A percentile compares a stretch with the other conserved stretches of the same genome.
These are phyloP conservation scores for Myxozyma neglecta DNA, from an alignment of 805 yeast species.

Conservation along the genomic window DNA sequence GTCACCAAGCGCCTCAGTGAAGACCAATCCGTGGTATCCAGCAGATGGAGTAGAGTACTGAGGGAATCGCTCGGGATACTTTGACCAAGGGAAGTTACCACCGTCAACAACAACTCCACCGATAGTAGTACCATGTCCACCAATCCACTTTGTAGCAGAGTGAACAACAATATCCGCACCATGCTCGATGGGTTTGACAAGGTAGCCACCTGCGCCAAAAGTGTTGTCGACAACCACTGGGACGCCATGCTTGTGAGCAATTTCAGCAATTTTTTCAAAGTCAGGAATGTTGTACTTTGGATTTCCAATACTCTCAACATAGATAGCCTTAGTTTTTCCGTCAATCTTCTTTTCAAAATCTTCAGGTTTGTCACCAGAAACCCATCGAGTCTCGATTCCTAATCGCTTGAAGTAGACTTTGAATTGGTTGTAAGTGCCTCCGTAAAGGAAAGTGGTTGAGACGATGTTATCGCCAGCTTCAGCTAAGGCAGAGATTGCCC, in stretches of 20 bases:
- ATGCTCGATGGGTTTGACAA: slow-evolving; percentile 76
- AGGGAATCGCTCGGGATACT: slow-evolving; percentile 84
- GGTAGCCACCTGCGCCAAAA: slow-evolving; percentile 93
- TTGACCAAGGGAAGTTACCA: slow-evolving; percentile 89
- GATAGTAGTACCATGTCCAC: slow-evolving; percentile 94
- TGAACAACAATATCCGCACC: slow-evolving; percentile 93
- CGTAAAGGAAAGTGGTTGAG: slow-evolving; percentile 83
- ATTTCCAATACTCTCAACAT: slow-evolving; percentile 87
- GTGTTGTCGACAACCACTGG: slow-evolving; percentile 95
- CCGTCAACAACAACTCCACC: slow-evolving; percentile 89
- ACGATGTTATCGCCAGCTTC: slow-evolving; percentile 84
- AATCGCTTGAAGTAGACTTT: slow-evolving; percentile 86
- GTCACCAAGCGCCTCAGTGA: slow-evolving; percentile 78
- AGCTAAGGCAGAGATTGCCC: slow-evolving; percentile 28
- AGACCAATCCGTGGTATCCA: slow-evolving; percentile 87
- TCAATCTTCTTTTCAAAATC: slow-evolving; percentile 74
- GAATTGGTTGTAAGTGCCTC: slow-evolving; percentile 96
- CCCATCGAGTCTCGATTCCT: slow-evolving; percentile 84
- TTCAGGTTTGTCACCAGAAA: slow-evolving; percentile 72
- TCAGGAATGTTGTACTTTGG: slow-evolving; percentile 86
- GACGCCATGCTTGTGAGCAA: slow-evolving; percentile 83
- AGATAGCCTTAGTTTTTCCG: slow-evolving; percentile 83
- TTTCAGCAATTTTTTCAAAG: slow-evolving; percentile 68
- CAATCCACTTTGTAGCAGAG: slow-evolving; percentile 97
- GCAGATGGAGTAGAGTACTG: slow-evolving; percentile 88